These are phyloP conservation scores for Imleria badia DNA, from an alignment of 768 basidiomycete genomes.

Conservation along the genomic window DNA sequence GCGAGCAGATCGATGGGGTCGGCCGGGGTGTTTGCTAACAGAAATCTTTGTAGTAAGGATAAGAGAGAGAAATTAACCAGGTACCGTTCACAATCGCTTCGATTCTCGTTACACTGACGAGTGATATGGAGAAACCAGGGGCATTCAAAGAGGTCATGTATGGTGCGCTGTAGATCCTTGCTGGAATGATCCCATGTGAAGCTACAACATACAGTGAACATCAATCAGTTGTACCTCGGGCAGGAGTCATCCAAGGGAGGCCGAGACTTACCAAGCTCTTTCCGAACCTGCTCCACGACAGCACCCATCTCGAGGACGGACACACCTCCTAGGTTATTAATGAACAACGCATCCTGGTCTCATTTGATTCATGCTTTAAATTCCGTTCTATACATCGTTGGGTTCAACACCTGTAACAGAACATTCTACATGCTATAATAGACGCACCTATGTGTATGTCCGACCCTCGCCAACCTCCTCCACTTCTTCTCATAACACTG, in stretches of 20 bases:
- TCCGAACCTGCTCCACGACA: conserved; percentile 34
- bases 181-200: conserved; percentile 32
- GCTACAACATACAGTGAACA: conserved; percentile 18
- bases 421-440: too few species aligned
- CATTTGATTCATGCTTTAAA: too few species aligned
- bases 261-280: conserved; percentile 41
- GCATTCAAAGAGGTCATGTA: conserved; percentile 64
- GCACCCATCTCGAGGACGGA: conserved; percentile 54
- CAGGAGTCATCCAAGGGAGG: neutral
- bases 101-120: conserved; percentile 44
- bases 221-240: neutral
- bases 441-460: too few species aligned
- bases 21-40: conserved; percentile 15
- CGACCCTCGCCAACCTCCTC: too few species aligned
- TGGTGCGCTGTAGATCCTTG: conserved; percentile 45
- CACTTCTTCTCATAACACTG: too few species aligned
- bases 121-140: conserved; percentile 56
- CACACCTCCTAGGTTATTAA: conserved; percentile 58
- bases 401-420: too few species aligned
- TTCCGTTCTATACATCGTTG: too few species aligned
- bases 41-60: neutral
- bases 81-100: conserved; percentile 14
- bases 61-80: neutral
- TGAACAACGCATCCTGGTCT: conserved; percentile 36
- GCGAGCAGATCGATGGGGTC: conserved; percentile 23